Percentiles rank a stretch among this genome's conserved stretches.
These are phyloP conservation scores for Gossypium stocksii DNA, from an alignment of 345 rosid species.

Conservation along the genomic window DNA sequence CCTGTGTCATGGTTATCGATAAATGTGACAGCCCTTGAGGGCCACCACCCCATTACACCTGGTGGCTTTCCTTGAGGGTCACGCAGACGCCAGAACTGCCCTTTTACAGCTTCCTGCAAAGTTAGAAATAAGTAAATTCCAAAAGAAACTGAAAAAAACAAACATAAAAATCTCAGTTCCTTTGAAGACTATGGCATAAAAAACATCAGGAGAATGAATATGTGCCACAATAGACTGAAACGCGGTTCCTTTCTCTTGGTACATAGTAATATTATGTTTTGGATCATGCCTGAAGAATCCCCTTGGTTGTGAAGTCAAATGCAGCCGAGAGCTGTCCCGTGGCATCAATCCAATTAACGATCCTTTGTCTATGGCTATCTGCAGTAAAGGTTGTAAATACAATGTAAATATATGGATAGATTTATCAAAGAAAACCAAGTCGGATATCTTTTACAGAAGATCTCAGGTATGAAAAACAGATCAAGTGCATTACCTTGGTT, in stretches of 20 bases:
- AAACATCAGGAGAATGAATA: background rate
- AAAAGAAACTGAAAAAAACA: background rate
- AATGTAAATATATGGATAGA: background rate
- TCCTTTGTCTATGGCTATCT: conserved; percentile 84
- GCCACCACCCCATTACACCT: conserved; percentile 95
- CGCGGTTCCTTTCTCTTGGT: background rate
- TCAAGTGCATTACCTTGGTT: conserved; percentile 58
- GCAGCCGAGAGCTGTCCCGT: conserved; percentile 76
- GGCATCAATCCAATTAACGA: conserved; percentile 76
- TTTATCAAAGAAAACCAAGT: background rate
- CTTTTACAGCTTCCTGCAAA: conserved; percentile 80
- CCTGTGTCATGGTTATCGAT: conserved; percentile 94
- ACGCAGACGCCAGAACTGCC: conserved; percentile 76
- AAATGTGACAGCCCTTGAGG: conserved; percentile 84
- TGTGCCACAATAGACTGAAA: background rate
- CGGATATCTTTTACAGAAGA: background rate
- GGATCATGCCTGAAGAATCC: conserved; percentile 72
- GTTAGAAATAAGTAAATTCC: conserved; percentile 8
- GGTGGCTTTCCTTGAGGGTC: conserved; percentile 89
- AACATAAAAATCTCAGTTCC: background rate
- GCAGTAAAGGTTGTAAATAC: conserved; percentile 18
- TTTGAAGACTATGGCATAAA: background rate
- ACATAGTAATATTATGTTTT: background rate
- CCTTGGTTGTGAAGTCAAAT: conserved; percentile 92
- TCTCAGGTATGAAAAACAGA: background rate